Base-by-base conservation (phyloP, 148 eudicot species). In the Spergularia bocconei region DNA sequence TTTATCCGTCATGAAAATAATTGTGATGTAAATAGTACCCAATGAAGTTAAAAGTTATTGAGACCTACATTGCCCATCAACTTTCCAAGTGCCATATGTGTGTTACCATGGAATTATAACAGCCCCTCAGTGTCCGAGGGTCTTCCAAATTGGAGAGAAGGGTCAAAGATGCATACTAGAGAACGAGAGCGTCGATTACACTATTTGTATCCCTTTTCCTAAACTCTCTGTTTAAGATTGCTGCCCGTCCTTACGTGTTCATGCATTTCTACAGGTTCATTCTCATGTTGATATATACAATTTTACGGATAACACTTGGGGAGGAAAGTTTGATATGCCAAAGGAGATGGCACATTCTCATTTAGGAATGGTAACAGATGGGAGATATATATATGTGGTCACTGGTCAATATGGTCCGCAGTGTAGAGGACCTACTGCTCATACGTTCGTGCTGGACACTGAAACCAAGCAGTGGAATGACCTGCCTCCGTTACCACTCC, bases 341-440 rank as follows among this genome's bases (percentile, higher is more conserved):
- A 96, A 91, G 82, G 95, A 91, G 81, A 96, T 92, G 99, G 98
- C 98, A 29, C 99, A 96, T 89, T 96, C 99, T 57, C 99, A 96
- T 84, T 83, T 96, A 57, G 99, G 99, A 59, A 96, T 96, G 99
- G 98, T 77, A 78, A 92, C 97, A 9, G 99, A 96, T 85, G 99
- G 99, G 23, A 87, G 97, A 84, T 92, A 89, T 67, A 88, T 96
- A 52, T 96, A 96, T 80, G 81, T 92, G 7, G 98, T 96, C 81
- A 92, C 90, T 13, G 98, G 99, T 72, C 99, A 96, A 75, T 92
- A 92, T 86, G 99, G 99, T 74, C 99, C 98, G 2, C 99, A 96
- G 78, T 96, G 99, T 82, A 84, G 99, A 80, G 99, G 99, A 11
- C 91, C 98, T 8, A 96, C 99, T 52, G 86, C 97, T 25, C 90